Base-by-base conservation (phyloP, 1,284 basidiomycete genomes). In the Agaricales sp. region DNA sequence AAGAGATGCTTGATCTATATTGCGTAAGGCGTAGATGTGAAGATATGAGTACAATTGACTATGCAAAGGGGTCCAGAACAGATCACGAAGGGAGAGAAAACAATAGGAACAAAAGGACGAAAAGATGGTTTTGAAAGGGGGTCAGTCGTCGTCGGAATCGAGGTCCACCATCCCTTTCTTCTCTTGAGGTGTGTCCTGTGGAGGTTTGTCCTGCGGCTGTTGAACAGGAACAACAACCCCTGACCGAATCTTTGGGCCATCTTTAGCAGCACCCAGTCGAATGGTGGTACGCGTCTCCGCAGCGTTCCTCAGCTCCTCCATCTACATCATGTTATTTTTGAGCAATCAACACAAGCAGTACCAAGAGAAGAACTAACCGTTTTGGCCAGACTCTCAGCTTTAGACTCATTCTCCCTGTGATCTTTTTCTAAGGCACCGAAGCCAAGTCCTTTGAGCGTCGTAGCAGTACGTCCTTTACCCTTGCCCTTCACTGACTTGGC, bases 361-460 rank as follows among this genome's bases (percentile, higher is more conserved):
- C 0, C 46, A 11, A 25, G 23, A 48, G 37, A 50, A 23, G 37
- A 16, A 8, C 58, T 47, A 50, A 82, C 82, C 73, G 83, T 85
- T 54, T 73, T 72, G 58, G 74, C 71, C 12, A 72, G 62, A n/a
- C n/a, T 64, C 63, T 14, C 61, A 57, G 46, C 70, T 64, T 41
- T 71, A 68, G 3, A 57, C 51, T 30, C 68, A 63, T 37, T 68
- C 63, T 37, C 68, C 69, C 2, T 77, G 77, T 20, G 66, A 62
- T 54, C 76, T 79, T 2, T 68, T 58, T 0, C 77, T 75, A 20
- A 86, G 86, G n/a, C n/a, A 63, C 89, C 82, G 51, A 88, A 89
- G 1, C 86, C 86, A 12, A 89, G 67, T 6, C 73, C 68, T 55
- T 80, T 80, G 58, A 89, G 77, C 23, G 83, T 60, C 43, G 68